Evolutionary conservation across 257 asterid genomes (phyloP), one percentile per base, ranked within the genome.

Genomic region (Solanum tacnaense): DNA sequence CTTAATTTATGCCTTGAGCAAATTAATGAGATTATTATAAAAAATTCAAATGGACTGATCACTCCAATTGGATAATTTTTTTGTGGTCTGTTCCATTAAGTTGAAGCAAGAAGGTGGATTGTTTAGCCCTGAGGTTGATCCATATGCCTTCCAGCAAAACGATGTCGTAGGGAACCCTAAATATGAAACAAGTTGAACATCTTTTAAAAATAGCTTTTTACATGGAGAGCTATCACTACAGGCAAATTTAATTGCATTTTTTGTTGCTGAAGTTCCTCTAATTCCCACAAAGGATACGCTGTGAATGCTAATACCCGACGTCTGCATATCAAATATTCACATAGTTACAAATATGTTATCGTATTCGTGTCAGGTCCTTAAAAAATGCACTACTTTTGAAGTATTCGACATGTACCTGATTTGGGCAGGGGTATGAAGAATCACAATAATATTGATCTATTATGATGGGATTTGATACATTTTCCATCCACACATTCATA

Each of bases 391-490:
- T 6, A 18, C 62, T 18, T 52, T 52, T 18, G 3, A 20, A 56
- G 23, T 56, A 56, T 7, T 56, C 5, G 2, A 20, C 12, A 1
- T 12, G 25, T 85, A 94, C 99, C 98, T 96, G 98, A 91, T 96
- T 96, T 13, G 44, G 68, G 87, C 98, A 95, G 36, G 94, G 89
- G 38, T 18, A 10, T 0, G 87, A 89, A 23, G 98, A 94, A 88
- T 94, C 98, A 29, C 98, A 95, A 89, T 95, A 95, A 87, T 94
- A 95, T 67, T 96, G 99, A 91, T 96, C 92, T 79, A 96, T 93
- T 88, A 94, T 92, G 35, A 97, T 93, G 31, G 99, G 99, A 88
- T 97, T 94, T 18, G 98, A 92, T 87, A 97, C 99, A 83, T 97
- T 96, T 16, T 87, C 85, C 99, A 97, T 95, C 93, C 86, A 68